Evolutionary conservation across 2,329 filamentous ascomycete species (phyloP).

Genomic region (Alternaria gaisen): DNA sequence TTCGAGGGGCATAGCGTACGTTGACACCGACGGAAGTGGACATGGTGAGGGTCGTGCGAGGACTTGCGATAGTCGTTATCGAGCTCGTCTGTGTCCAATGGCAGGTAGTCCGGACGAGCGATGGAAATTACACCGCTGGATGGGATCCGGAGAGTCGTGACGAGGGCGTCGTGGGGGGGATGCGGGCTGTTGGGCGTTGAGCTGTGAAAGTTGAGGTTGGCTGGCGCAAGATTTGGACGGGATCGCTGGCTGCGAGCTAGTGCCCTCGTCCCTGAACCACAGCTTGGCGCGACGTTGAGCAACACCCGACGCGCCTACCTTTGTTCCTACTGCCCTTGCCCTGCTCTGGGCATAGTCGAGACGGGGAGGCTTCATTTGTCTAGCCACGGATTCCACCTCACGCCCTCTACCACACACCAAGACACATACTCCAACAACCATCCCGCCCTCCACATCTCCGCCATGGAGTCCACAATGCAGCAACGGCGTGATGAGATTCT

Average conservation of each 20-base stretch:
- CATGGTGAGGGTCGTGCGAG: conserved; percentile 47
- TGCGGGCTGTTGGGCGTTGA: conserved; percentile 32
- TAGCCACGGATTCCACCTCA: not conserved
- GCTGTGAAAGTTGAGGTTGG: conserved; percentile 42
- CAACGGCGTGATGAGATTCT: conserved; percentile 94
- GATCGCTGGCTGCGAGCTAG: conserved; percentile 25
- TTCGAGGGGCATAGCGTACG: conserved; percentile 52
- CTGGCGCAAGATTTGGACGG: conserved; percentile 39
- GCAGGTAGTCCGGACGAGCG: conserved; percentile 31
- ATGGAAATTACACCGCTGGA: conserved; percentile 26
- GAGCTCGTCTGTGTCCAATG: conserved; percentile 42
- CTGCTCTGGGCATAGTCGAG: not conserved
- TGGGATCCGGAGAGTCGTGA: conserved; percentile 26
- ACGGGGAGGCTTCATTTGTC: not conserved
- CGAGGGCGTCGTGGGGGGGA: conserved; percentile 32
- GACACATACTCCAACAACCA: not conserved
- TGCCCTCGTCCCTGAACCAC: conserved; percentile 27
- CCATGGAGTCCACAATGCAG: conserved; percentile 67
- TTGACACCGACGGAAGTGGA: conserved; percentile 61
- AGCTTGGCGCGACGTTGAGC: conserved; percentile 39
- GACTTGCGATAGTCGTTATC: conserved; percentile 27
- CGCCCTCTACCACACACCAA: not conserved
- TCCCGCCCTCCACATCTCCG: conserved; percentile 15
- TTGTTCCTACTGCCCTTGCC: not conserved
- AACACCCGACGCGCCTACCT: conserved; percentile 13